Percentiles rank a stretch among this genome's conserved stretches.
phyloP scores from a whole-genome alignment of 23 red algal genomes.

The Gracilaria vermiculophylla region DNA sequence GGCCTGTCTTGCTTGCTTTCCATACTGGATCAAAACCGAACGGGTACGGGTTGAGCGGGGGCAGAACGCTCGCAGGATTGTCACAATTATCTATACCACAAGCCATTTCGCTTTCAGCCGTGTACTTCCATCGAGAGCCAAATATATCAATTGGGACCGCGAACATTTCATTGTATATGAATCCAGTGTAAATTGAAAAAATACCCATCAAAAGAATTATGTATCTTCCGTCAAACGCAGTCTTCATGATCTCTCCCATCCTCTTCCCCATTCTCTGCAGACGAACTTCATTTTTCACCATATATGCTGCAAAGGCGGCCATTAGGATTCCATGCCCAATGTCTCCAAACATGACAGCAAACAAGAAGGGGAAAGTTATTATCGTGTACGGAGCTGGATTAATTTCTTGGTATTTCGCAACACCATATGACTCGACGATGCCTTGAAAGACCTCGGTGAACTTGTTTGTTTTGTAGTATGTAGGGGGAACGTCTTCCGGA shows the following conservation, averaged over 20 bases:
- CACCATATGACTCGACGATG: constrained; percentile 95
- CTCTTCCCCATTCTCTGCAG: constrained; percentile 31
- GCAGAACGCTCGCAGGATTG: constrained; percentile 68
- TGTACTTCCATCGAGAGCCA: constrained; percentile 88
- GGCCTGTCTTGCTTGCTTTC: constrained; percentile 87
- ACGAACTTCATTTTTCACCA: constrained; percentile 77
- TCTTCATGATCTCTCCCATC: constrained; percentile 80
- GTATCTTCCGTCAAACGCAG: constrained; percentile 88
- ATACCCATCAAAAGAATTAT: constrained; percentile 97
- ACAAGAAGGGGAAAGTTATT: constrained; percentile 96
- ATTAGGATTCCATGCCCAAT: constrained; percentile 97
- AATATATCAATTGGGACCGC: constrained; percentile 92
- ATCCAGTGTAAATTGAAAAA: constrained; percentile 97
- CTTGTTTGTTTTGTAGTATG: constrained; percentile 90
- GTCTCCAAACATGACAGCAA: constrained; percentile 99
- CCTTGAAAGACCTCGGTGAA: constrained; percentile 97
- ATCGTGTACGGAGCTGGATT: constrained; percentile 96
- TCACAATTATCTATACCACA: constrained; percentile 96
- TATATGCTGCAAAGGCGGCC: constrained; percentile 77
- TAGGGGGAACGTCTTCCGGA: constrained; percentile 65
- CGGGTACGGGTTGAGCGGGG: constrained; percentile 86
- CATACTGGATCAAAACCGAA: constrained; percentile 98
- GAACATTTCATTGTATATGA: constrained; percentile 99
- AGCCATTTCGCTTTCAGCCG: constrained; percentile 68
- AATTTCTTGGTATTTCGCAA: constrained; percentile 94